These are phyloP conservation scores for Salix udensis DNA, from an alignment of 345 rosid species.

Conservation along the genomic window DNA sequence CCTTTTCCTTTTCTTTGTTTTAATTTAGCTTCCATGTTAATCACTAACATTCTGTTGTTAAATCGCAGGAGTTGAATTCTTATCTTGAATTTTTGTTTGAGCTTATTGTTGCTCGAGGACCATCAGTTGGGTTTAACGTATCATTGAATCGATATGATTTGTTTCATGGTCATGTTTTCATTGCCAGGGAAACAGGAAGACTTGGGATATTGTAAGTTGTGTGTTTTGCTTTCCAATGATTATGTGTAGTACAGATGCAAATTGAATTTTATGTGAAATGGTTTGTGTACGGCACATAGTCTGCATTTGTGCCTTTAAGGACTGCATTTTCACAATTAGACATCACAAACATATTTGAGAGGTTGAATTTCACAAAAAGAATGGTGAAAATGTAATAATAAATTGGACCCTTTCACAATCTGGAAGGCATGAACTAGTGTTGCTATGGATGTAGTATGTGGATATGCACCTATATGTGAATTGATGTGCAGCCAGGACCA, in stretches of 20 bases:
- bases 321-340: not conserved
- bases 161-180: constrained; percentile 82
- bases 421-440: not conserved
- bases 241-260: not conserved
- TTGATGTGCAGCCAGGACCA: too few species aligned
- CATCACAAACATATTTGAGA: not conserved
- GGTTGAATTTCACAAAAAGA: not conserved
- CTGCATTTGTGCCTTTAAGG: not conserved
- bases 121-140: constrained; percentile 55
- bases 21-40: not conserved
- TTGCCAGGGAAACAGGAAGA: constrained; percentile 58
- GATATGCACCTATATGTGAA: too few species aligned
- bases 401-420: not conserved
- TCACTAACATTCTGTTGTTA: not conserved
- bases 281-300: not conserved
- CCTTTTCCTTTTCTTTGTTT: not conserved
- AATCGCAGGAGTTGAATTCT: constrained; percentile 64
- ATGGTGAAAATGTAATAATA: not conserved
- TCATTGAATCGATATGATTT: constrained; percentile 67
- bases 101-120: constrained; percentile 69
- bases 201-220: constrained; percentile 75
- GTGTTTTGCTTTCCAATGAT: not conserved
- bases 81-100: constrained; percentile 66
- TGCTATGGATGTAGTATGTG: too few species aligned
- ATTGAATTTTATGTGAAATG: too few species aligned